Percentiles rank a stretch among this genome's conserved stretches.
Evolutionary conservation across 192 early-diverging fungal species (phyloP).

Genomic region (Ambispora gerdemannii): DNA sequence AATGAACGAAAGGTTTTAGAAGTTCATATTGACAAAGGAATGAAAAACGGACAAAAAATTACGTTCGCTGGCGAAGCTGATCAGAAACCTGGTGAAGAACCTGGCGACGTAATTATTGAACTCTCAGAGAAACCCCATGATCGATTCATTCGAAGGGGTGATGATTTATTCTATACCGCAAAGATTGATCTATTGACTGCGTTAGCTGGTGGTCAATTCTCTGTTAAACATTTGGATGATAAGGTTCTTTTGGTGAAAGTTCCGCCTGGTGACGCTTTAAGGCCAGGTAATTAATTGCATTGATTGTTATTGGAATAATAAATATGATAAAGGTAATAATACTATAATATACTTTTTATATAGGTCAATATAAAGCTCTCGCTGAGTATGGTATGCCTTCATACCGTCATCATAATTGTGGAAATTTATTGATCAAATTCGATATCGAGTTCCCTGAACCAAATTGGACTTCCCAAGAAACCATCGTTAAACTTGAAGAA

Average conservation of each 20-base stretch:
- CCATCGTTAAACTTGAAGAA: slow-evolving; percentile 71
- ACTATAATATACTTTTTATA: neutral
- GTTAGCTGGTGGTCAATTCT: slow-evolving; percentile 90
- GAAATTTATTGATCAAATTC: slow-evolving; percentile 93
- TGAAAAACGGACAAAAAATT: slow-evolving; percentile 95
- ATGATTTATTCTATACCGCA: slow-evolving; percentile 88
- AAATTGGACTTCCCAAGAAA: slow-evolving; percentile 73
- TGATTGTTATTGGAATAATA: neutral
- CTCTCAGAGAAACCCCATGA: slow-evolving; percentile 92
- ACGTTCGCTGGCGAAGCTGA: slow-evolving; percentile 95
- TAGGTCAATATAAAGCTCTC: slow-evolving; percentile 76
- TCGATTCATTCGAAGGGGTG: slow-evolving; percentile 89
- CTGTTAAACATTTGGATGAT: slow-evolving; percentile 92
- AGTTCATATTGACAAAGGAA: slow-evolving; percentile 97
- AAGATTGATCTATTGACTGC: slow-evolving; percentile 95
- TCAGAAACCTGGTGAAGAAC: slow-evolving; percentile 87
- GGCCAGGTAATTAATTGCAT: slow-evolving; percentile 60
- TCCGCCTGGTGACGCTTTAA: slow-evolving; percentile 91
- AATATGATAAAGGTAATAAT: neutral
- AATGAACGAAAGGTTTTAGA: slow-evolving; percentile 95
- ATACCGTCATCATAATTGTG: slow-evolving; percentile 82
- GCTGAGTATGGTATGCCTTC: slow-evolving; percentile 94
- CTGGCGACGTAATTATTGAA: slow-evolving; percentile 98
- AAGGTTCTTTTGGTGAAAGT: slow-evolving; percentile 84
- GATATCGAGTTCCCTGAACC: slow-evolving; percentile 85